Percentiles rank a stretch among this genome's conserved stretches.
phyloP scores from a whole-genome alignment of 139 green algal species.

The Coelastrella sp. region DNA sequence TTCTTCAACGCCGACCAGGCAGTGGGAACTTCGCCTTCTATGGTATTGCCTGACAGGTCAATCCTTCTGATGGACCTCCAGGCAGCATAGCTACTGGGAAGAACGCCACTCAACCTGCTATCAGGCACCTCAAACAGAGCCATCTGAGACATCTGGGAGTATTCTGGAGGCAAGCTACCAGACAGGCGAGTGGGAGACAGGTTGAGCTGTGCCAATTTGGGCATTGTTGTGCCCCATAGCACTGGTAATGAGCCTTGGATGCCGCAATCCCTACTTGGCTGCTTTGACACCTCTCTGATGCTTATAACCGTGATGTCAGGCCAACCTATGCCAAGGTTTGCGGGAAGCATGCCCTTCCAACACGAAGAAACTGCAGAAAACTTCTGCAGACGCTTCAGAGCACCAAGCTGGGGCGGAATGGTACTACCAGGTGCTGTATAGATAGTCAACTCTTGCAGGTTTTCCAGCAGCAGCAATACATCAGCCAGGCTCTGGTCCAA shows the following conservation, averaged over 20 bases:
- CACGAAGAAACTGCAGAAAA: too few species aligned
- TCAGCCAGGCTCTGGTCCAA: too few species aligned
- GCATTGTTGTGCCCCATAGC: neutral
- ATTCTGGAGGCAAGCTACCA: neutral
- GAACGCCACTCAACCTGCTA: neutral
- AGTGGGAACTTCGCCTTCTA: neutral
- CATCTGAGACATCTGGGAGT: neutral
- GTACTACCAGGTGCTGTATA: too few species aligned
- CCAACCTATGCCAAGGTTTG: too few species aligned
- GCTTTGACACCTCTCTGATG: neutral
- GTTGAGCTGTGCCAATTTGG: neutral
- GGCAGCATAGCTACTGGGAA: neutral
- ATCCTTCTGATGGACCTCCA: neutral
- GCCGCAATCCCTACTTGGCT: neutral
- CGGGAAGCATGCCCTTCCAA: neutral
- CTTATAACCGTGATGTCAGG: neutral
- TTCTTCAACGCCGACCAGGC: neutral
- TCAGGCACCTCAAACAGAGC: neutral
- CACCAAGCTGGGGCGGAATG: too few species aligned
- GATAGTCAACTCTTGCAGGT: too few species aligned
- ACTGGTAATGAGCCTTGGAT: neutral
- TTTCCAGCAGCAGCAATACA: too few species aligned
- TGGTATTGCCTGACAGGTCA: neutral
- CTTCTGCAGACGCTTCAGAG: too few species aligned
- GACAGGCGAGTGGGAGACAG: neutral